Percentiles rank a stretch among this genome's conserved stretches.
These are phyloP conservation scores for Tricholoma sp. DNA, from an alignment of 768 basidiomycete genomes.

Conservation along the genomic window DNA sequence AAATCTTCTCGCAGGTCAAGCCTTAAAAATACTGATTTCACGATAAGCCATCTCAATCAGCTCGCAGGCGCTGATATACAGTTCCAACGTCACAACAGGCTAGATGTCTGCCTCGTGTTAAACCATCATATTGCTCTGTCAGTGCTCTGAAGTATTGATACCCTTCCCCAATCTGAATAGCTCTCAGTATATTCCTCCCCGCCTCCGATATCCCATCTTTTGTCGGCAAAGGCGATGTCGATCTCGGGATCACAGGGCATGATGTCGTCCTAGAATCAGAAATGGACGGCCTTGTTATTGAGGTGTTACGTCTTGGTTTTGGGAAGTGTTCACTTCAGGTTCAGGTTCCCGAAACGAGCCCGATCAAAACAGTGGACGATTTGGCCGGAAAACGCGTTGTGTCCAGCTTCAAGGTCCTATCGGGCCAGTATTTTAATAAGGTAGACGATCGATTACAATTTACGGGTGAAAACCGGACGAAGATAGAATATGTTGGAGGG, in stretches of 20 bases:
- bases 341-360: conserved; percentile 79
- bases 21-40: not conserved
- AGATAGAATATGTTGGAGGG: conserved; percentile 93
- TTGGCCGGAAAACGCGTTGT: conserved; percentile 91
- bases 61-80: conserved; percentile 87
- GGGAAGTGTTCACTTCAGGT: conserved; percentile 89
- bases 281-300: conserved; percentile 74
- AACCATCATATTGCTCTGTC: conserved; percentile 95
- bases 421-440: conserved; percentile 68
- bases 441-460: conserved; percentile 54
- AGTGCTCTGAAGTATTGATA: conserved; percentile 21
- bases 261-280: conserved; percentile 92
- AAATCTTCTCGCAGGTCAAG: conserved; percentile 73
- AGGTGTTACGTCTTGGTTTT: conserved; percentile 82
- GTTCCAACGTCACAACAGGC: conserved; percentile 79
- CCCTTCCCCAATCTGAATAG: not conserved
- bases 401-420: conserved; percentile 90
- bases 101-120: conserved; percentile 90
- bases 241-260: conserved; percentile 96
- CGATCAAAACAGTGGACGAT: conserved; percentile 67
- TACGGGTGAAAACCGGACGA: conserved; percentile 57
- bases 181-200: conserved; percentile 85
- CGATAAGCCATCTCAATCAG: conserved; percentile 7
- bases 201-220: conserved; percentile 97
- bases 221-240: conserved; percentile 95